Conservation (phyloP, 108 stramenopile species). For the Cylindrotheca closterium region DNA sequence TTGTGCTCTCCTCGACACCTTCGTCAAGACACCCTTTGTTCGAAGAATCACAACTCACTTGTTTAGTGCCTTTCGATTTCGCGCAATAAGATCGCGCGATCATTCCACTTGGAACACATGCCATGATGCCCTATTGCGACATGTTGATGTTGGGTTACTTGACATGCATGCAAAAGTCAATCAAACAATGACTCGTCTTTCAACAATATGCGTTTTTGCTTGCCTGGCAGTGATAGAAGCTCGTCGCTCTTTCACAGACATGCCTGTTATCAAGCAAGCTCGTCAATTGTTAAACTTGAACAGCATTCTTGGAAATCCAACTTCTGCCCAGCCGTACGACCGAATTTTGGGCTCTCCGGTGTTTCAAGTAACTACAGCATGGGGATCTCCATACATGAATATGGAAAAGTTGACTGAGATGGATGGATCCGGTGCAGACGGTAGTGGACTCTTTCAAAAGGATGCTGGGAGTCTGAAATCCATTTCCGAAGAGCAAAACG, state of each 20-base stretch:
- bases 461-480: slow-evolving; percentile 3
- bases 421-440: slow-evolving; percentile 24
- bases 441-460: not conserved
- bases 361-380: slow-evolving; percentile 82
- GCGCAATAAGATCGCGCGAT: no score
- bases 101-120: no score
- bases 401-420: slow-evolving; percentile 58
- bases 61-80: no score
- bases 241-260: not conserved
- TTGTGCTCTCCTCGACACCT: no score
- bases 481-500: slow-evolving; percentile 44
- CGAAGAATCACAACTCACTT: no score
- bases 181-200: not conserved
- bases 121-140: no score
- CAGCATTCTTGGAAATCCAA: slow-evolving; percentile 33
- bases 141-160: no score
- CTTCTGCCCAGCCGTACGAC: slow-evolving; percentile 60
- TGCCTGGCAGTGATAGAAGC: not conserved
- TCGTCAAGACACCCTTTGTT: no score
- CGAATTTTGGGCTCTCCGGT: slow-evolving; percentile 74
- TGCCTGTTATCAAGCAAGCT: slow-evolving; percentile 12
- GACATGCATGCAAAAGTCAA: no score
- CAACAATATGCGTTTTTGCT: not conserved
- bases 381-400: slow-evolving; percentile 85
- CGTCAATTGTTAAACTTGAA: slow-evolving; percentile 27